Percentiles rank a stretch among this genome's conserved stretches.
phyloP scores from a whole-genome alignment of 148 eudicot genomes.

The Nepenthes mirabilis region DNA sequence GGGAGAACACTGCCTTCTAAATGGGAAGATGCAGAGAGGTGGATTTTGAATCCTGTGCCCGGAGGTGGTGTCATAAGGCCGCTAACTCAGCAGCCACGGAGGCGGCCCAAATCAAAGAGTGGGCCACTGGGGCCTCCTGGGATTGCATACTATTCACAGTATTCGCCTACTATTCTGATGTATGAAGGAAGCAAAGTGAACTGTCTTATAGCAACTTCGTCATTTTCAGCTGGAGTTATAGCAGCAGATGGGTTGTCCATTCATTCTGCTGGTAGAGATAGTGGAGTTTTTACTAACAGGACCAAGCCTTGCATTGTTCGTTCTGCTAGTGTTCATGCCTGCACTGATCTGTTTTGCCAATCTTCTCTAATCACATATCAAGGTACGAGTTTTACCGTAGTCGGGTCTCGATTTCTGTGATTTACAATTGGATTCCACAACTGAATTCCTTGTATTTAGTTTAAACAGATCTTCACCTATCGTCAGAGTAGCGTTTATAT shows the following conservation, averaged over 20 bases:
- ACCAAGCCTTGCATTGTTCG: constrained; percentile 67
- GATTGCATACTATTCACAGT: constrained; percentile 39
- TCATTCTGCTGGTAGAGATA: constrained; percentile 14
- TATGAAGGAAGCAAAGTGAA: constrained; percentile 40
- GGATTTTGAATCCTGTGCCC: constrained; percentile 74
- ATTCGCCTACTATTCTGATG: constrained; percentile 53
- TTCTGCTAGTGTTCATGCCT: constrained; percentile 78
- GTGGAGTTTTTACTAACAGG: constrained; percentile 18
- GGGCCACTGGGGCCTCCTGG: constrained; percentile 92
- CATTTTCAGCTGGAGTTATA: constrained; percentile 52
- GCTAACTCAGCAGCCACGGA: constrained; percentile 38
- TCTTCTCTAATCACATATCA: constrained; percentile 26
- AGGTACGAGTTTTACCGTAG: constrained; percentile 25
- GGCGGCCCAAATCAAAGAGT: constrained; percentile 75
- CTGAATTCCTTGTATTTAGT: too few species aligned
- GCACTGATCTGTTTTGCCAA: constrained; percentile 52
- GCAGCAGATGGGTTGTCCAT: constrained; percentile 40
- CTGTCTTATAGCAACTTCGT: constrained; percentile 36
- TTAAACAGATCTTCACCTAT: too few species aligned
- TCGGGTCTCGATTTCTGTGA: too few species aligned
- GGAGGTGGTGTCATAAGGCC: constrained; percentile 39
- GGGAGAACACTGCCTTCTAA: constrained; percentile 77
- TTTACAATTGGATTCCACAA: too few species aligned
- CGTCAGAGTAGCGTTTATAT: too few species aligned
- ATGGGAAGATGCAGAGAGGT: constrained; percentile 98